These are phyloP conservation scores for Iris pallida DNA, from an alignment of 116 monocot species.

Conservation along the genomic window DNA sequence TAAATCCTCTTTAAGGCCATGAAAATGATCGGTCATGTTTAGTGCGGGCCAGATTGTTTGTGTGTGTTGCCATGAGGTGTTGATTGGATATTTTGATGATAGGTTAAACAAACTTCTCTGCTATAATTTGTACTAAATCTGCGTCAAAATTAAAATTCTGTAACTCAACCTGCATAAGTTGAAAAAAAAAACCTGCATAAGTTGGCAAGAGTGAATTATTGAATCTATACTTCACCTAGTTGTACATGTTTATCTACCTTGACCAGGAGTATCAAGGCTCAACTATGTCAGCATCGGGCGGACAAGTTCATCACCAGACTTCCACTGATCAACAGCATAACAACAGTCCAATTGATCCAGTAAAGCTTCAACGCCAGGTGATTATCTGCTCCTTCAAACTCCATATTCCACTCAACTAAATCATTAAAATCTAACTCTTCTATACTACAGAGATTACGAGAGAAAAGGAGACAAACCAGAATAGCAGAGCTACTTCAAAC, in stretches of 20 bases:
- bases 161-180: too few relatives aligned
- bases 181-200: too few relatives aligned
- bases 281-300: conserved; percentile 1
- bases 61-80: too few relatives aligned
- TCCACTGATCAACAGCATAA: conserved; percentile 16
- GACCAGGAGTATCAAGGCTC: not conserved
- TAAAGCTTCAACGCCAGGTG: conserved; percentile 63
- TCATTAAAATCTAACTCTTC: not conserved
- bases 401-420: not conserved
- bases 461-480: conserved; percentile 11
- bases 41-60: too few relatives aligned
- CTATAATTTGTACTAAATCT: too few relatives aligned
- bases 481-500: conserved; percentile 8
- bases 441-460: conserved; percentile 15
- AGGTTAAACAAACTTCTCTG: not conserved
- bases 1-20: not conserved
- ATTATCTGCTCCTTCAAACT: conserved; percentile 4
- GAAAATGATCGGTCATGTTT: not conserved
- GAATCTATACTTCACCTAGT: too few relatives aligned
- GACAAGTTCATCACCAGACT: conserved; percentile 14
- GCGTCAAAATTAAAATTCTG: too few relatives aligned
- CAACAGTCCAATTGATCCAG: conserved; percentile 13
- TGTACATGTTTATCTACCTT: not conserved
- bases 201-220: too few relatives aligned
- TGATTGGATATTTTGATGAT: too few relatives aligned